Evolutionary conservation across 139 green algal species (phyloP).

Genomic region (Trebouxia sp.): DNA sequence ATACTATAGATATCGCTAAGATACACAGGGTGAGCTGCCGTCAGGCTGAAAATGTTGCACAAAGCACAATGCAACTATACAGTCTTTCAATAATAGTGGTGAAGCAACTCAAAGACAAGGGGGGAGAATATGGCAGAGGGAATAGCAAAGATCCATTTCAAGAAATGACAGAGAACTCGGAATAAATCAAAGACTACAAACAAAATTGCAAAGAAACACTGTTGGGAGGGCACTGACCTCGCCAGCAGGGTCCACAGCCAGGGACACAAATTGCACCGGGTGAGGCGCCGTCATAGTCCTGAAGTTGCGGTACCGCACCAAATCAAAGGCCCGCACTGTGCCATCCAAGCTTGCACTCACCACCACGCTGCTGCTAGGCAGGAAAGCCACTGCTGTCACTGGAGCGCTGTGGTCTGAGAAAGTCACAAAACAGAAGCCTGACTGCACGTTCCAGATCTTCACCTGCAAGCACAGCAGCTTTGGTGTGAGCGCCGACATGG

Average conservation of each 20-base stretch:
- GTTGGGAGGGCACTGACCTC: slow-evolving; percentile 54
- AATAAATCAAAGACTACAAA: too few relatives aligned
- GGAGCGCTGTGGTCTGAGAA: slow-evolving; percentile 90
- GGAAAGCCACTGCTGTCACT: slow-evolving; percentile 82
- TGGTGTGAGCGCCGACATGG: not conserved
- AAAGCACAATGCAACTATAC: too few relatives aligned
- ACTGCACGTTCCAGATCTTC: slow-evolving; percentile 81
- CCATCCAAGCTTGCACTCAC: slow-evolving; percentile 73
- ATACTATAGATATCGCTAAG: too few relatives aligned
- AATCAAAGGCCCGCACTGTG: slow-evolving; percentile 93
- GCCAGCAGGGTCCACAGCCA: slow-evolving; percentile 87
- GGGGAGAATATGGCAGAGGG: too few relatives aligned
- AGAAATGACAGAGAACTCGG: too few relatives aligned
- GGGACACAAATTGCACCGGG: slow-evolving; percentile 81
- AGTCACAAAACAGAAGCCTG: slow-evolving; percentile 93
- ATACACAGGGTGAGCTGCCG: too few relatives aligned
- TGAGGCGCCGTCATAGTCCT: slow-evolving; percentile 85
- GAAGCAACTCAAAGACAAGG: too few relatives aligned
- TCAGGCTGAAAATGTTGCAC: too few relatives aligned
- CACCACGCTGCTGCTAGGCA: slow-evolving; percentile 55
- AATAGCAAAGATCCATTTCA: too few relatives aligned
- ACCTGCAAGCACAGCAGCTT: slow-evolving; percentile 44
- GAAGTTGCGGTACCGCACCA: slow-evolving; percentile 95
- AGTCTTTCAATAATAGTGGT: too few relatives aligned
- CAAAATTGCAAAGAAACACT: not conserved